Conservation (phyloP, 2,329 filamentous ascomycete genomes). For the Herpotrichia juniperi region DNA sequence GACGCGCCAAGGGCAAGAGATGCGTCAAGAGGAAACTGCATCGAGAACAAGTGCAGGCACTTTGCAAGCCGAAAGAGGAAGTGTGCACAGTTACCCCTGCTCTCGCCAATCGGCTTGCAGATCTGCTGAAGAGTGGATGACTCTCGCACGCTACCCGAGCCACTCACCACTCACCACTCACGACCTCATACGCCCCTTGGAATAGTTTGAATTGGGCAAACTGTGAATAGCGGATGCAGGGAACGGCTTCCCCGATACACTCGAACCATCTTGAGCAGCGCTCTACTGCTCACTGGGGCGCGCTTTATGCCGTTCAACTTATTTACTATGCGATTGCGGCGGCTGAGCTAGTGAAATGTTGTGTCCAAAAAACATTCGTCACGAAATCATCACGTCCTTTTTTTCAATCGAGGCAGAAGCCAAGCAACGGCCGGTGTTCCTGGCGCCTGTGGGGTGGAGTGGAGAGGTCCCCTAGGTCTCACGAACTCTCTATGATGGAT, state of each 20-base stretch:
- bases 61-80: constrained; percentile 21
- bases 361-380: constrained; percentile 31
- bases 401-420: constrained; percentile 15
- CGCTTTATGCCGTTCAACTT: constrained; percentile 15
- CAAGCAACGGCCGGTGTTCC: constrained; percentile 16
- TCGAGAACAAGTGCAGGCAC: constrained; percentile 20
- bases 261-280: constrained; percentile 26
- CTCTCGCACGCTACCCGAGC: constrained; percentile 31
- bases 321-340: constrained; percentile 42
- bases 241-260: constrained; percentile 32
- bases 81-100: constrained; percentile 25
- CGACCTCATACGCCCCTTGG: constrained; percentile 25
- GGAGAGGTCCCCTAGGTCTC: constrained; percentile 23
- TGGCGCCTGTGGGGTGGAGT: constrained; percentile 18
- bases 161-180: constrained; percentile 31
- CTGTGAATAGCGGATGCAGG: constrained; percentile 36
- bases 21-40: constrained; percentile 6
- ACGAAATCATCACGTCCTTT: constrained; percentile 10
- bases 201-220: constrained; percentile 20
- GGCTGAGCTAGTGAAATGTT: constrained; percentile 43
- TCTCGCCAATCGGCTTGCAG: constrained; percentile 42
- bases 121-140: constrained; percentile 28
- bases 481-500: constrained; percentile 9
- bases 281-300: constrained; percentile 23
- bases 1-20: not conserved